These are phyloP conservation scores for Kwoniella heveanensis DNA, from an alignment of 768 basidiomycete species.

Conservation along the genomic window DNA sequence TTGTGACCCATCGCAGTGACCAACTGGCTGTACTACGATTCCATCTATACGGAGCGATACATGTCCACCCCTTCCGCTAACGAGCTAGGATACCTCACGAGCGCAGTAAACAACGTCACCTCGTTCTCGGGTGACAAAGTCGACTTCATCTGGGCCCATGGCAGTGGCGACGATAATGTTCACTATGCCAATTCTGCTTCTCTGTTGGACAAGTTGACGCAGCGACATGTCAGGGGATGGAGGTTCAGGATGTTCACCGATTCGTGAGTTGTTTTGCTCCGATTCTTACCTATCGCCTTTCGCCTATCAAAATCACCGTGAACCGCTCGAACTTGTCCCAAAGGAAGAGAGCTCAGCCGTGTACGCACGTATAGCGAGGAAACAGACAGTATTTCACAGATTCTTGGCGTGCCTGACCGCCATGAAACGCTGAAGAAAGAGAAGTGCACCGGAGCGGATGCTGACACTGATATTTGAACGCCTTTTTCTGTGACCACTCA, in stretches of 20 bases:
- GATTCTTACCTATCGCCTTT: too few species aligned
- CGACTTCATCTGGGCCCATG: conserved; percentile 84
- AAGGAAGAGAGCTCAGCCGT: too few species aligned
- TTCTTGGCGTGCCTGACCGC: too few species aligned
- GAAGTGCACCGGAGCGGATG: background rate
- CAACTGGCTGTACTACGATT: conserved; percentile 63
- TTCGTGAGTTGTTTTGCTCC: conserved; percentile 71
- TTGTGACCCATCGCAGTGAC: conserved; percentile 34
- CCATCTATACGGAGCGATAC: conserved; percentile 96
- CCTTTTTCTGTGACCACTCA: conserved; percentile 53
- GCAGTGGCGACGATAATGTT: conserved; percentile 92
- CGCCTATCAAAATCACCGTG: too few species aligned
- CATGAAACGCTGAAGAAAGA: too few species aligned
- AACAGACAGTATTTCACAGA: too few species aligned
- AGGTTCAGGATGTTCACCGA: conserved; percentile 96
- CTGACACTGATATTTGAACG: conserved; percentile 4
- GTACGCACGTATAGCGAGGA: too few species aligned
- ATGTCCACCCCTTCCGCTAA: conserved; percentile 83
- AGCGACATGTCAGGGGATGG: conserved; percentile 67
- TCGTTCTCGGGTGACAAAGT: conserved; percentile 70
- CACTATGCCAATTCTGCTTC: conserved; percentile 90
- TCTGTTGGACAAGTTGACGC: conserved; percentile 88
- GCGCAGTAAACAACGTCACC: conserved; percentile 82
- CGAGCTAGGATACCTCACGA: conserved; percentile 82
- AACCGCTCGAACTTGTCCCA: too few species aligned